Percentiles rank a stretch among this genome's conserved stretches.
phyloP scores from a whole-genome alignment of 768 basidiomycete species.

The Phaeolepiota aurea region DNA sequence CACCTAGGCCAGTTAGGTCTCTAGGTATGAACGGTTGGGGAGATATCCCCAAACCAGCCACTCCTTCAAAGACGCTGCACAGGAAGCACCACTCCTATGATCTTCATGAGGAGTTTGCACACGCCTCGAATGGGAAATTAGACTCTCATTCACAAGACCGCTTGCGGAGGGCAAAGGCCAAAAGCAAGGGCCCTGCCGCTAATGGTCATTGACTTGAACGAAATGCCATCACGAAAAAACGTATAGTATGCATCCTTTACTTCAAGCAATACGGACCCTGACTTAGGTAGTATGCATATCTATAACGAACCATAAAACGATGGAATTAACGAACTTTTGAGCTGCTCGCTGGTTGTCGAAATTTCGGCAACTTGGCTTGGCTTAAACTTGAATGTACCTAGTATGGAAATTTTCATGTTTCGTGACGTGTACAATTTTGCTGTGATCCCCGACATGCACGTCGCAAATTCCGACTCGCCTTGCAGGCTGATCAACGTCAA shows the following conservation, averaged over 20 bases:
- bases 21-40: neutral
- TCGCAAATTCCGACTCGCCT: too few relatives aligned
- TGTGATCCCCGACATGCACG: too few relatives aligned
- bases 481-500: too few relatives aligned
- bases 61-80: slow-evolving; percentile 8
- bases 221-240: too few relatives aligned
- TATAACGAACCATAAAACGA: neutral
- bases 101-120: slow-evolving; percentile 16
- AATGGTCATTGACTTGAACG: too few relatives aligned
- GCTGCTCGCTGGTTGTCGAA: too few relatives aligned
- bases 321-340: too few relatives aligned
- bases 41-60: neutral
- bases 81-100: slow-evolving; percentile 19
- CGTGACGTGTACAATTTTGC: too few relatives aligned
- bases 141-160: neutral
- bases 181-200: neutral
- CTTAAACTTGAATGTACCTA: too few relatives aligned
- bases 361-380: too few relatives aligned
- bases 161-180: neutral
- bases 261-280: neutral
- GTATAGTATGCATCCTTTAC: neutral
- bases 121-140: slow-evolving; percentile 3
- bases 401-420: too few relatives aligned
- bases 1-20: neutral
- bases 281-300: neutral